A percentile compares a stretch with the other conserved stretches of the same genome.
phyloP scores from a whole-genome alignment of 176 grass and related monocot genomes.

The Oryza brachyantha region DNA sequence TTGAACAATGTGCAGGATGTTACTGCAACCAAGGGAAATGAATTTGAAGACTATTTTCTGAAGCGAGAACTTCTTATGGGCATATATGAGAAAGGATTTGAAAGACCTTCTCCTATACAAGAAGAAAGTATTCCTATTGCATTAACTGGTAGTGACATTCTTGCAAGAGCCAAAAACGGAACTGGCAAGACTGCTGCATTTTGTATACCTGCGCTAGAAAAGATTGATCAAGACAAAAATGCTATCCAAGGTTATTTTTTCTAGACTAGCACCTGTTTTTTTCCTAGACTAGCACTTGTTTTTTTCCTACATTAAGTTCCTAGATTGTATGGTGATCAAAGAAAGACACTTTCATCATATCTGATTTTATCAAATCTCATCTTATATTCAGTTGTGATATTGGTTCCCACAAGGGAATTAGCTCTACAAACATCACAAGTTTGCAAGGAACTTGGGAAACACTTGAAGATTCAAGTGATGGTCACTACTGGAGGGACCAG shows the following conservation, averaged over 20 bases:
- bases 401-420: conserved; percentile 89
- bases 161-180: conserved; percentile 95
- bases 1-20: conserved; percentile 61
- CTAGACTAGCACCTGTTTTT: background rate
- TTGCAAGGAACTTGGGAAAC: conserved; percentile 92
- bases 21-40: conserved; percentile 92
- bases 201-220: conserved; percentile 90
- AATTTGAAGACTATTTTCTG: conserved; percentile 98
- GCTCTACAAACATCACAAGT: conserved; percentile 95
- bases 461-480: conserved; percentile 89
- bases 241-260: conserved; percentile 81
- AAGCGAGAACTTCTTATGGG: conserved; percentile 98
- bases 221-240: conserved; percentile 90
- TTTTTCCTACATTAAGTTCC: background rate
- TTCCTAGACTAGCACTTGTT: background rate
- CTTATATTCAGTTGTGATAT: conserved; percentile 74
- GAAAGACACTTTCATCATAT: background rate
- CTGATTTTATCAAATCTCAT: background rate
- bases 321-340: conserved; percentile 6
- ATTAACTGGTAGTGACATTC: conserved; percentile 90
- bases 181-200: conserved; percentile 95
- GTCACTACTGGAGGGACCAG: conserved; percentile 96
- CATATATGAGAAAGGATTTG: conserved; percentile 95
- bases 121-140: conserved; percentile 99
- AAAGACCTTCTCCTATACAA: conserved; percentile 94